Evolutionary conservation across 2,329 filamentous ascomycete genomes (phyloP).

Genomic region (Niveomyces coronatus): DNA sequence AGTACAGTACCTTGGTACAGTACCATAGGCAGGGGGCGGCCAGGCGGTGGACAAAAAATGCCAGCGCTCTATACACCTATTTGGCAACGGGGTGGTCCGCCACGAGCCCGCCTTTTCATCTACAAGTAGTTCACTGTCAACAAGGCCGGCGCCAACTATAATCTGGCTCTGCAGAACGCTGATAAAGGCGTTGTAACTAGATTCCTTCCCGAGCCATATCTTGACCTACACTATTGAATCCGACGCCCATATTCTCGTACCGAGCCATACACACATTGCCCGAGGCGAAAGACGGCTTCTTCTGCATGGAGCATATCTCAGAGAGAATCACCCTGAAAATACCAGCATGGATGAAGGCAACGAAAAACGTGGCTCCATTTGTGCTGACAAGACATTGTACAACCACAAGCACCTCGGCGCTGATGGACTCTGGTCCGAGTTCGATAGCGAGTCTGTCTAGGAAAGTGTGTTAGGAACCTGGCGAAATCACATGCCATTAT

Average conservation of each 20-base stretch:
- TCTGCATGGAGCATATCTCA: too few species aligned
- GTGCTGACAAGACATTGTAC: background rate
- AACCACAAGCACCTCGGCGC: background rate
- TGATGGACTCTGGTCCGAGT: background rate
- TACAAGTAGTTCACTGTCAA: slow-evolving; percentile 57
- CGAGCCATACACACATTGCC: slow-evolving; percentile 76
- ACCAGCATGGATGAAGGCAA: slow-evolving; percentile 6
- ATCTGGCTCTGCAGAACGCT: slow-evolving; percentile 74
- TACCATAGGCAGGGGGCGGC: too few species aligned
- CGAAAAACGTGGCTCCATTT: background rate
- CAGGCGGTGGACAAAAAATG: too few species aligned
- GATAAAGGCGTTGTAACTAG: slow-evolving; percentile 84
- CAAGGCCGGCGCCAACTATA: slow-evolving; percentile 78
- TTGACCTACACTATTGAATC: slow-evolving; percentile 91
- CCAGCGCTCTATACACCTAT: too few species aligned
- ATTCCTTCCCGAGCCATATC: slow-evolving; percentile 90
- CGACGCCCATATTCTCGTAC: slow-evolving; percentile 85
- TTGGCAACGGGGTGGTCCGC: too few species aligned
- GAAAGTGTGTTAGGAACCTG: background rate
- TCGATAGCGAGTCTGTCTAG: background rate
- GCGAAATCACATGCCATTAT: background rate
- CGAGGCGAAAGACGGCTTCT: too few species aligned
- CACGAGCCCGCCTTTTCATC: too few species aligned
- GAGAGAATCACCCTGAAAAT: background rate
- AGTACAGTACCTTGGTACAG: too few species aligned